Conservation (phyloP, 306 rosid species). For the Medicago arabica region DNA sequence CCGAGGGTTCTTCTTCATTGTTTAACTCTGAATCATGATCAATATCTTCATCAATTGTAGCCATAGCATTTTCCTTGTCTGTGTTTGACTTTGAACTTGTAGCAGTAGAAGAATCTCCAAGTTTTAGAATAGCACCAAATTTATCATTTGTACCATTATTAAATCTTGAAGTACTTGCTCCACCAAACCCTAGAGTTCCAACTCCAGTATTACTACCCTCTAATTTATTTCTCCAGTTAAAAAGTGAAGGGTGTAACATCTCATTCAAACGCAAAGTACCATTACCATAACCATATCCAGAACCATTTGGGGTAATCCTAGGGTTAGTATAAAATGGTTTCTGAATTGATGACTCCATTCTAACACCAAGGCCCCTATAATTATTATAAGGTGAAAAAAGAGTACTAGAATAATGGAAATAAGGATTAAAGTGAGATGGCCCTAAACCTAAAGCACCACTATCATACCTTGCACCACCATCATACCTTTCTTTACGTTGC, state of each 20-base stretch:
- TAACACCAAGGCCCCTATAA: conserved; percentile 49
- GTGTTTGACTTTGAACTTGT: background rate
- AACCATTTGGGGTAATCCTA: background rate
- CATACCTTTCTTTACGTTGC: conserved; percentile 57
- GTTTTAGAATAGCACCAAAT: background rate
- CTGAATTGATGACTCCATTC: conserved; percentile 67
- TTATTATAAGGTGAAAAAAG: conserved; percentile 13
- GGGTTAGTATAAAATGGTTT: conserved; percentile 49
- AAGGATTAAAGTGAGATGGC: conserved; percentile 30
- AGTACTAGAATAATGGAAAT: conserved; percentile 44
- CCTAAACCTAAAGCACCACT: conserved; percentile 32
- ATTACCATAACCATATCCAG: conserved; percentile 23
- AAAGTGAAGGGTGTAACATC: background rate
- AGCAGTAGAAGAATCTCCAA: too few relatives aligned
- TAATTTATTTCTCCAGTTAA: too few relatives aligned
- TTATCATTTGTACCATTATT: background rate
- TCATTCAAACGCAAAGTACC: background rate
- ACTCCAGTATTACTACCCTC: background rate
- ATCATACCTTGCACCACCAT: background rate
- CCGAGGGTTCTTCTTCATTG: background rate
- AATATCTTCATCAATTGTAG: background rate
- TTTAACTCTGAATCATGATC: background rate
- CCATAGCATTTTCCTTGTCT: too few relatives aligned
- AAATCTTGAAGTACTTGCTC: background rate
- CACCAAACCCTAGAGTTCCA: background rate